Evolutionary conservation across 192 early-diverging fungal genomes (phyloP).

Genomic region (Coemansia sp.): DNA sequence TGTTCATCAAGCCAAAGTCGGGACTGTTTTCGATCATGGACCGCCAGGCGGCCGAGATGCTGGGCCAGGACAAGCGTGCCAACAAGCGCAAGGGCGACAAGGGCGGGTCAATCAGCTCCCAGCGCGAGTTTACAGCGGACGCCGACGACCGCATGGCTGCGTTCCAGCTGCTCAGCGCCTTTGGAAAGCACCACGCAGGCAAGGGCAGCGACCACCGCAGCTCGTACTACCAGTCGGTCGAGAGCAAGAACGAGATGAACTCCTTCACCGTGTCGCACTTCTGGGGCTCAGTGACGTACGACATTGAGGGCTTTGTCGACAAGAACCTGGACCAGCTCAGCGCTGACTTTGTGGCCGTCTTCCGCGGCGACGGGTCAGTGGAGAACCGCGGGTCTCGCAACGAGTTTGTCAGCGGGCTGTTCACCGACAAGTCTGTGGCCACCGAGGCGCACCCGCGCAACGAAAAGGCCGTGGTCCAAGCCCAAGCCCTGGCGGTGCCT

Average conservation of each 20-base stretch:
- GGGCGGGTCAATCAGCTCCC: constrained; percentile 17
- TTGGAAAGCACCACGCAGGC: constrained; percentile 43
- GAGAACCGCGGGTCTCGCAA: constrained; percentile 64
- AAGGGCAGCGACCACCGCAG: constrained; percentile 29
- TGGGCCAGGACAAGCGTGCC: constrained; percentile 22
- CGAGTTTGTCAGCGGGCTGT: constrained; percentile 76
- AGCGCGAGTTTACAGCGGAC: constrained; percentile 44
- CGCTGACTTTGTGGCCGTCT: constrained; percentile 82
- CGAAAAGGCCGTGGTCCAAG: constrained; percentile 72
- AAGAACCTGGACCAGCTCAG: constrained; percentile 80
- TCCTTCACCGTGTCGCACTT: constrained; percentile 50
- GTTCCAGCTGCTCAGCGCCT: constrained; percentile 52
- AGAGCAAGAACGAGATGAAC: constrained; percentile 59
- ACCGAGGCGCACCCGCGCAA: constrained; percentile 81
- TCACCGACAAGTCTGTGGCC: constrained; percentile 71
- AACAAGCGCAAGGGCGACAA: constrained; percentile 15
- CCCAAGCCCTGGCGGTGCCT: constrained; percentile 75
- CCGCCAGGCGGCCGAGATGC: constrained; percentile 57
- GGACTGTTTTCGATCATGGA: constrained; percentile 82
- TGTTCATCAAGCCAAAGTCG: constrained; percentile 67
- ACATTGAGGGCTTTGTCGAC: constrained; percentile 79
- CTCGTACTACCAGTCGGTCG: constrained; percentile 37
- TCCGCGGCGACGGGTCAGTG: constrained; percentile 66
- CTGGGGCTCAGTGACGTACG: constrained; percentile 63
- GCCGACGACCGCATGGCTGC: constrained; percentile 41